Conservation (phyloP, 179 eudicot genomes). For the Spergularia azorica region DNA sequence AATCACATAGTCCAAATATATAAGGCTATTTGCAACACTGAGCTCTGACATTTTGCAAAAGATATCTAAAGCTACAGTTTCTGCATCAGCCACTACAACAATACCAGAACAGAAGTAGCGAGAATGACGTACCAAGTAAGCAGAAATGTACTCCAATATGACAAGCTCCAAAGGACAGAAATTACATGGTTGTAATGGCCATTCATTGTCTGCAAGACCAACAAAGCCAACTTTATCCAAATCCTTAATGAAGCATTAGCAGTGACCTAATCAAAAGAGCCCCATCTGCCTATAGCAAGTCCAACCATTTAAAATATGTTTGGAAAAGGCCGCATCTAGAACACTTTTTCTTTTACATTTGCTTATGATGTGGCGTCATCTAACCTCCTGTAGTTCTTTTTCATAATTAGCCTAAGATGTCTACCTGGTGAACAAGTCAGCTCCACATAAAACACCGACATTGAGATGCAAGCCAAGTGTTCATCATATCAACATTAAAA, state of each 20-base stretch:
- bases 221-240: constrained; percentile 5
- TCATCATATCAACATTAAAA: too few relatives aligned
- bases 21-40: constrained; percentile 41
- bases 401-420: background rate
- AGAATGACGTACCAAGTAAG: constrained; percentile 74
- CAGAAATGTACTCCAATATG: constrained; percentile 93
- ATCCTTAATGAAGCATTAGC: background rate
- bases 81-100: constrained; percentile 16
- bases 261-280: background rate
- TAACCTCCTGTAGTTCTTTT: background rate
- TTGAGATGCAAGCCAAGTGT: too few relatives aligned
- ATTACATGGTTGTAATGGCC: constrained; percentile 51
- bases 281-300: background rate
- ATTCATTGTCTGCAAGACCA: constrained; percentile 57
- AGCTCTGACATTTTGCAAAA: constrained; percentile 12
- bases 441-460: background rate
- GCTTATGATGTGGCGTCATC: background rate
- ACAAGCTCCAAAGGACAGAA: constrained; percentile 90
- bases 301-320: background rate
- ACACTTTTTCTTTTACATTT: background rate
- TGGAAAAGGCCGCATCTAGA: background rate
- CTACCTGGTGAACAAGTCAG: background rate
- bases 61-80: constrained; percentile 11
- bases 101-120: background rate
- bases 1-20: constrained; percentile 42